These are phyloP conservation scores for Baeospora myosura DNA, from an alignment of 1,284 basidiomycete genomes.

Conservation along the genomic window DNA sequence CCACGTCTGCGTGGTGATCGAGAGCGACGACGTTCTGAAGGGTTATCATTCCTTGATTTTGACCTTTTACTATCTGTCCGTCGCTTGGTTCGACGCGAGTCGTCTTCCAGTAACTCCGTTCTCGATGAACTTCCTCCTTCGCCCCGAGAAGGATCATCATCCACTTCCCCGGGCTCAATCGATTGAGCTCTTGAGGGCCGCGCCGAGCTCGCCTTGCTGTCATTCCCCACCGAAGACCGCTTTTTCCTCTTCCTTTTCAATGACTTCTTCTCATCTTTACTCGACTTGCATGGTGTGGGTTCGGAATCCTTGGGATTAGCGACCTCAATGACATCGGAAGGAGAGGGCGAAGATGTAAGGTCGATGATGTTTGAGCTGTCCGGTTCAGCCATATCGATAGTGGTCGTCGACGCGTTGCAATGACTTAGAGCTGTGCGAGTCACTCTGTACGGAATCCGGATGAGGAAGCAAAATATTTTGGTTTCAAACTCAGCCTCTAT, in stretches of 20 bases:
- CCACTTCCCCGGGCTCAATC: not conserved
- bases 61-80: not conserved
- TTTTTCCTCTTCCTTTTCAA: not conserved
- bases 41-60: not conserved
- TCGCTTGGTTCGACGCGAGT: too few species aligned
- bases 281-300: not conserved
- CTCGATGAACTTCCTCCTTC: too few species aligned
- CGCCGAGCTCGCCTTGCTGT: not conserved
- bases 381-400: too few species aligned
- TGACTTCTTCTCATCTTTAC: not conserved
- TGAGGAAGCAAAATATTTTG: too few species aligned
- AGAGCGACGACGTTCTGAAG: not conserved
- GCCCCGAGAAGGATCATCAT: not conserved
- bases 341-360: not conserved
- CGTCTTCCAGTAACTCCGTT: too few species aligned
- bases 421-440: too few species aligned
- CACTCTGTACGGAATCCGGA: too few species aligned
- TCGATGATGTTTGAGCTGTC: not conserved
- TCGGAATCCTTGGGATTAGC: not conserved
- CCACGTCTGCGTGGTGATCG: slow-evolving; percentile 1
- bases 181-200: not conserved
- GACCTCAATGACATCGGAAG: not conserved
- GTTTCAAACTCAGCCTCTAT: too few species aligned
- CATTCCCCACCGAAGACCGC: too few species aligned
- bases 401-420: too few species aligned